Evolutionary conservation across 2,329 filamentous ascomycete species (phyloP), one percentile per base, ranked within the genome.

Genomic region (Talaromyces funiculosus): DNA sequence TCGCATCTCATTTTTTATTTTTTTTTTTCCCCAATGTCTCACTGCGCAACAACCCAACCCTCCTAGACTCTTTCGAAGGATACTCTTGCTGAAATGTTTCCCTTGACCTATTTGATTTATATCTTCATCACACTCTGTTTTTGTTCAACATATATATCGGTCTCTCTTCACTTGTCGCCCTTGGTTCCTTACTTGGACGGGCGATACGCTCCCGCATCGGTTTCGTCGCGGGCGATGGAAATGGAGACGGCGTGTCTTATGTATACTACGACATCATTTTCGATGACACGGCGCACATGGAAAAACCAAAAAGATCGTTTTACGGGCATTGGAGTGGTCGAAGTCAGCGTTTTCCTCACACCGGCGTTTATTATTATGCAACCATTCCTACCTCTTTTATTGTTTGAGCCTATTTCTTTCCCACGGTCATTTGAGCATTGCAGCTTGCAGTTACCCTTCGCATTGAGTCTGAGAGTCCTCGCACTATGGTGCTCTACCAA

Each of bases 211-310:
- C 49, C 55, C 55, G 60, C 60, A 61, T 45, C 22, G 43, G 45
- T 61, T 62, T 47, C 40, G 49, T 60, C 57, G 56, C 56, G 57
- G 61, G 49, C 57, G 56, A 59, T 62, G 55, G 57, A 57, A 61
- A 40, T 31, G 33, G 57, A 57, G 53, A 60, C 53, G 14, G n/a
- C 33, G 49, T 62, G 57, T 62, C 58, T 60, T 60, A 49, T 63
- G 61, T 64, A 61, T 56, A 61, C 51, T 64, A 62, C 61, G 53
- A 58, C 51, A 61, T 64, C 59, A 53, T 45, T 53, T 45, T 57
- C 53, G 49, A 61, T 57, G 59, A 54, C 53, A 53, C 49, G 61
- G 49, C 61, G 56, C 55, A 61, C 20, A 53, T 56, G 59, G 55
- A 58, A 53, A 59, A 53, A 22, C 57, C 55, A 61, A 63, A 59